Conservation (phyloP, 768 basidiomycete genomes). For the Calocera cornea region DNA sequence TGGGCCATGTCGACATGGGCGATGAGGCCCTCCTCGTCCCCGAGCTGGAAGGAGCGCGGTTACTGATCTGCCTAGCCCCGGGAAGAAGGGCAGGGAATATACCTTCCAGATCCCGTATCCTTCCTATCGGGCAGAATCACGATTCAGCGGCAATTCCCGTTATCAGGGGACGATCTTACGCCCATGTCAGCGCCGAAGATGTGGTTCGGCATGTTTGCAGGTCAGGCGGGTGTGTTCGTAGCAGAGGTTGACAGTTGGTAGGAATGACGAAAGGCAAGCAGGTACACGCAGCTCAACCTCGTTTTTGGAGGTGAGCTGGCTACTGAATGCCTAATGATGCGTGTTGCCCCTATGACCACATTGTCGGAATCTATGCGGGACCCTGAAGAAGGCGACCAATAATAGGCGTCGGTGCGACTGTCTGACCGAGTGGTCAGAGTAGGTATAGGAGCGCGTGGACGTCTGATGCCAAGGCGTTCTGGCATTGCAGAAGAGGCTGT, state of each 20-base stretch:
- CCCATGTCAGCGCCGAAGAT: background rate
- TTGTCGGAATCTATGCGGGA: background rate
- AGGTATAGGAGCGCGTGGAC: no score
- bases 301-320: no score
- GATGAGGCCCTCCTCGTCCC: conserved; percentile 41
- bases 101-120: background rate
- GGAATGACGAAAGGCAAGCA: no score
- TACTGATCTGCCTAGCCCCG: background rate
- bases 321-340: no score
- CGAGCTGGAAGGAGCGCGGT: conserved; percentile 10
- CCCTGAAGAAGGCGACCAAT: background rate
- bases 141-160: background rate
- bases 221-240: background rate
- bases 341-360: background rate
- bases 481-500: no score
- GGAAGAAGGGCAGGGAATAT: background rate
- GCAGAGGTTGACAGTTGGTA: no score
- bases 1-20: conserved; percentile 46
- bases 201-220: background rate
- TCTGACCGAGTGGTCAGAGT: no score
- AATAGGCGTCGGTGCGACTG: no score
- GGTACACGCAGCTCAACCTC: no score
- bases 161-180: background rate
- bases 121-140: background rate
- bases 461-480: no score